Evolutionary conservation across 805 yeast genomes (phyloP), one percentile per base, ranked within the genome.

Genomic region (Metschnikowia continentalis): DNA sequence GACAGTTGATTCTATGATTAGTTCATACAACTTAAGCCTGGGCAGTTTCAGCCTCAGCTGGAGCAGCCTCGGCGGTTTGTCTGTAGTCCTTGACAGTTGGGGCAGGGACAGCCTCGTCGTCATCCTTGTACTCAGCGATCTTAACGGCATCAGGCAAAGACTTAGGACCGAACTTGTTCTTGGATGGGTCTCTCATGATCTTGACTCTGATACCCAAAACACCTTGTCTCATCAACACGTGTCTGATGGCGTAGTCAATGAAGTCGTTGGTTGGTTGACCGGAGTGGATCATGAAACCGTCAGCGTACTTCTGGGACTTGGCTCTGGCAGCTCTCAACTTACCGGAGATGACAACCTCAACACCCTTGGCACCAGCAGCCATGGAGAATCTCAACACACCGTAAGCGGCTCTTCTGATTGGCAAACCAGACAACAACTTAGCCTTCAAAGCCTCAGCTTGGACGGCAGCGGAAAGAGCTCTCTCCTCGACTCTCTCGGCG

Each of bases 311-410:
- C 96, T 94, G 96, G 72, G 97, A 86, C 88, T 94, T 94, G 71
- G 99, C 99, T 85, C 99, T 90, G 71, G 98, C 99, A 80, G 97
- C 99, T 83, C 97, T 90, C 77, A 95, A 87, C 83, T 94, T 94
- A 86, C 99, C 99, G 67, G 97, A 90, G 74, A 94, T 88, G 69
- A 94, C 98, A 77, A 94, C 99, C 84, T 94, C 99, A 74, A 95
- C 97, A 91, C 99, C 99, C 89, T 94, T 94, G 75, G 99, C 99
- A 80, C 99, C 99, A 63, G 97, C 90, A 79, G 91, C 97, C 97
- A 94, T 94, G 72, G 95, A 97, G 86, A 84, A 89, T 84, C 99
- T 90, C 81, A 94, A 95, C 68, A 94, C 98, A 90, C 98, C 98
- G 90, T 94, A 94, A 70, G 98, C 98, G 68, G 99, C 99, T 84